Base-by-base conservation (phyloP, 441 rosid genomes). In the Eugenia klotzschiana region DNA sequence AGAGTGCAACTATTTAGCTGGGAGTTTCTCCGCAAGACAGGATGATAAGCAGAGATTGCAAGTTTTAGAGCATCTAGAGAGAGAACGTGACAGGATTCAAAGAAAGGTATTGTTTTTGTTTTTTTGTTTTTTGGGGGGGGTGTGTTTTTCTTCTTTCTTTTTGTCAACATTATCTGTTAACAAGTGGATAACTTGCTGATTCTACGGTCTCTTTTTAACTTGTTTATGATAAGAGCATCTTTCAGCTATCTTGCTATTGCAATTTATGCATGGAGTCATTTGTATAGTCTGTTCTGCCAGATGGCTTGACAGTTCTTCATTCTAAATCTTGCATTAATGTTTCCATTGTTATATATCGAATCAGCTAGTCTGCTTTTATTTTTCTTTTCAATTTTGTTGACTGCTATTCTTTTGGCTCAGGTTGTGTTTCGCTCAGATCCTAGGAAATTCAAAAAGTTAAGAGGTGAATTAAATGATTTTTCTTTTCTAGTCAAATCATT, bases 361-460 rank as follows among this genome's bases (percentile, higher is more conserved):
- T 60, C 23, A 4, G 41, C 73, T 60, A 16, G 41, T 64, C 46
- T 69, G 77, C 43, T 69, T 54, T 69, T 69, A 69, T 33, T 20
- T 69, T 69, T 14, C 41, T 51, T 4, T 79, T 79, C 57, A 18
- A 26, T 33, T 51, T 18, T 79, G 9, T 27, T 79, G 57, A 29
- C 81, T 79, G 25, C 54, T 27, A 10, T 60, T 52, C 37, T 22
- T 84, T 52, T 86, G 86, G 41, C 81, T 80, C 92, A 97, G 99
- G 92, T 95, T 90, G 96, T 94, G 53, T 95, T 92, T 82, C 96
- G 98, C 79, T 88, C 93, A 84, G 90, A 94, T 87, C 93, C 93
- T 22, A 83, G 84, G 84, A 97, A 93, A 86, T 95, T 91, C 90
- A 92, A 86, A 89, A 89, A 88, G 22, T 86, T 97, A 80, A 94